Conservation (phyloP, 2,329 filamentous ascomycete species). For the Atkinsonella hypoxylon region DNA sequence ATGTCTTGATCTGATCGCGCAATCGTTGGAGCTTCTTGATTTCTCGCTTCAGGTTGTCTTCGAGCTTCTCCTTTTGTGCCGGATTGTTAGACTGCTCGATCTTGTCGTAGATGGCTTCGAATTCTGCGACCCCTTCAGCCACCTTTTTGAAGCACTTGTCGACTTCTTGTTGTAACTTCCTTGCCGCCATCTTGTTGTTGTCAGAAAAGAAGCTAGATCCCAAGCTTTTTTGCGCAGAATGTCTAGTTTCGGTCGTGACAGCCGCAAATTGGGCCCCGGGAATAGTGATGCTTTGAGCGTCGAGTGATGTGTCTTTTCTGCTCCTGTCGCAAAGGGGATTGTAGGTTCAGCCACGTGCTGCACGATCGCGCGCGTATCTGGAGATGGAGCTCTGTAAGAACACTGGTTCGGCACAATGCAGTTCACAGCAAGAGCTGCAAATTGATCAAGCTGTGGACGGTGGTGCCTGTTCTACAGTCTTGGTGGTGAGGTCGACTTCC, state of each 20-base stretch:
- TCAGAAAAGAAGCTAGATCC: not conserved
- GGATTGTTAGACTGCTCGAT: constrained; percentile 85
- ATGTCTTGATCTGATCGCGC: constrained; percentile 98
- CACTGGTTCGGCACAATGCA: not conserved
- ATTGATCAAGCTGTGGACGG: constrained; percentile 2
- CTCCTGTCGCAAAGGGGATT: not conserved
- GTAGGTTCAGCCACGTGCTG: not conserved
- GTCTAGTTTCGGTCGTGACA: not conserved
- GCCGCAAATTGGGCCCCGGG: not conserved
- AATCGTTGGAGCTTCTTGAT: constrained; percentile 99
- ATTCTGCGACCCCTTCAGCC: constrained; percentile 79
- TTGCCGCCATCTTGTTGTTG: constrained; percentile 66
- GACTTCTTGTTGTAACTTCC: constrained; percentile 95
- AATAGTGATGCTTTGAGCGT: not conserved
- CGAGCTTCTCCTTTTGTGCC: constrained; percentile 94
- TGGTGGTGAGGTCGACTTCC: constrained; percentile 1
- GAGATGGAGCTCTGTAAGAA: not conserved
- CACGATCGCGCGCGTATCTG: not conserved
- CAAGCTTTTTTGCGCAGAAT: too few species aligned
- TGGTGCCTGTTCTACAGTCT: not conserved
- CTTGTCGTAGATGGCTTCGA: constrained; percentile 95
- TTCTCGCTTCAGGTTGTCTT: constrained; percentile 96
- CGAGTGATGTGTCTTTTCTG: not conserved
- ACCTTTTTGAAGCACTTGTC: constrained; percentile 99
- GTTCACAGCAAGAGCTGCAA: not conserved